These are phyloP conservation scores for Thielaviopsis ethacetica DNA, from an alignment of 2,329 filamentous ascomycete genomes.

Conservation along the genomic window DNA sequence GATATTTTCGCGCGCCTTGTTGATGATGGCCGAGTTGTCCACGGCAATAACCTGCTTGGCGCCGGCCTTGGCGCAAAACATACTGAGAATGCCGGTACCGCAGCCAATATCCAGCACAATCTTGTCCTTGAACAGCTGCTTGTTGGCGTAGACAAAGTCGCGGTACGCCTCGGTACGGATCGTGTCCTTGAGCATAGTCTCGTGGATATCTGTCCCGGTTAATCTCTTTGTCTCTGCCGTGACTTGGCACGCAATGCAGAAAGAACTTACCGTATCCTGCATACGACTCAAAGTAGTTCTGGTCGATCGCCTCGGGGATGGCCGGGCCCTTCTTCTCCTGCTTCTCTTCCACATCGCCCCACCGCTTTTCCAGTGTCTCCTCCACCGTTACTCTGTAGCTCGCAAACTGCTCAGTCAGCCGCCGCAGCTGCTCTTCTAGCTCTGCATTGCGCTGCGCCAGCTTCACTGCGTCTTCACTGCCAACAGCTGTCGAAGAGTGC, in stretches of 20 bases:
- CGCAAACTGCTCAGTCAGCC: constrained; percentile 49
- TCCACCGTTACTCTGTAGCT: constrained; percentile 50
- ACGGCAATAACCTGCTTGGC: constrained; percentile 78
- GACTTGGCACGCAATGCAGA: neutral
- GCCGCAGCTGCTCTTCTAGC: constrained; percentile 33
- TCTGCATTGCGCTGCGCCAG: constrained; percentile 20
- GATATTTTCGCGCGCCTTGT: constrained; percentile 72
- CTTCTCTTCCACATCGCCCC: constrained; percentile 33
- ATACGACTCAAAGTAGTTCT: constrained; percentile 46
- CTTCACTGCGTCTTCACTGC: neutral
- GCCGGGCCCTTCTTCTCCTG: constrained; percentile 12
- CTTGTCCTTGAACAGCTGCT: constrained; percentile 72
- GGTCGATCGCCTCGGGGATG: constrained; percentile 22
- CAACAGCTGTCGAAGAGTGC: neutral
- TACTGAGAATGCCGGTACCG: constrained; percentile 67
- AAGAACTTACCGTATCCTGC: constrained; percentile 36
- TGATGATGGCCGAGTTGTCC: constrained; percentile 80
- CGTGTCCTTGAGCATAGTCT: constrained; percentile 85
- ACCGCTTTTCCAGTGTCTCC: constrained; percentile 48
- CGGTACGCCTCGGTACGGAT: constrained; percentile 83
- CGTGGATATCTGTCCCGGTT: constrained; percentile 60
- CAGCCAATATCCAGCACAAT: constrained; percentile 84
- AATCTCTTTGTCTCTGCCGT: neutral
- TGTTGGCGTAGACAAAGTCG: constrained; percentile 88
- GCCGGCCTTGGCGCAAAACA: constrained; percentile 87